phyloP scores from a whole-genome alignment of 164 flowering plant genomes.

The Vitis rupestris region DNA sequence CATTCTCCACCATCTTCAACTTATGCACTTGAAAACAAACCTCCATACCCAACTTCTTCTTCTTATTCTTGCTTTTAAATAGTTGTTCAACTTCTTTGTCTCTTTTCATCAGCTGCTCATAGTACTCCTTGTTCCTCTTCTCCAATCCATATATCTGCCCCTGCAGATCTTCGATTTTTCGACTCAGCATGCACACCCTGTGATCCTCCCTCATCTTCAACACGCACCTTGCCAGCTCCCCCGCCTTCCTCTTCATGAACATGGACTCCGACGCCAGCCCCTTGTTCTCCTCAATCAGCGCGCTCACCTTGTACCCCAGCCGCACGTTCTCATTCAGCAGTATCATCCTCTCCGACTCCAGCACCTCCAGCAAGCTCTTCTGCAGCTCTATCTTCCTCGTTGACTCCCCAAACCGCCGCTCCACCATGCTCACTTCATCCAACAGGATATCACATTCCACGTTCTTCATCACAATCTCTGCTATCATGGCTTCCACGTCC shows the following conservation, averaged over 20 bases:
- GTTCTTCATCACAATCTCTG: slow-evolving; percentile 47
- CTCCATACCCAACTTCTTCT: slow-evolving; percentile 23
- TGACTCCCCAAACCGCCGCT: slow-evolving; percentile 26
- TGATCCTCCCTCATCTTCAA: slow-evolving; percentile 69
- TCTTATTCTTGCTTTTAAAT: slow-evolving; percentile 21
- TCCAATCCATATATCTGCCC: slow-evolving; percentile 61
- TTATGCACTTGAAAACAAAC: slow-evolving; percentile 25
- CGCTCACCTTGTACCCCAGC: slow-evolving; percentile 36
- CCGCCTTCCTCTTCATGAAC: slow-evolving; percentile 61
- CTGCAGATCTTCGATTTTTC: slow-evolving; percentile 66
- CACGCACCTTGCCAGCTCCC: slow-evolving; percentile 64
- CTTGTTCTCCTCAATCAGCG: slow-evolving; percentile 55
- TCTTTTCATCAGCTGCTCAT: slow-evolving; percentile 31
- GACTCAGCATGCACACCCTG: slow-evolving; percentile 45
- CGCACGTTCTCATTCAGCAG: slow-evolving; percentile 60
- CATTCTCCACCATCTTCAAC: not conserved
- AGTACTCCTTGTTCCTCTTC: slow-evolving; percentile 59
- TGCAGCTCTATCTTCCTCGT: slow-evolving; percentile 61
- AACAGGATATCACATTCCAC: slow-evolving; percentile 46
- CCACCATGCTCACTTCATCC: slow-evolving; percentile 31
- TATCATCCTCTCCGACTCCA: slow-evolving; percentile 75
- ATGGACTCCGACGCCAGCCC: slow-evolving; percentile 46
- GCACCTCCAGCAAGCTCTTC: slow-evolving; percentile 63
- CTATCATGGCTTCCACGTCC: slow-evolving; percentile 28
- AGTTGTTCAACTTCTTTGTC: not conserved